phyloP scores from a whole-genome alignment of 768 basidiomycete species.

The Lentinula sp. region DNA sequence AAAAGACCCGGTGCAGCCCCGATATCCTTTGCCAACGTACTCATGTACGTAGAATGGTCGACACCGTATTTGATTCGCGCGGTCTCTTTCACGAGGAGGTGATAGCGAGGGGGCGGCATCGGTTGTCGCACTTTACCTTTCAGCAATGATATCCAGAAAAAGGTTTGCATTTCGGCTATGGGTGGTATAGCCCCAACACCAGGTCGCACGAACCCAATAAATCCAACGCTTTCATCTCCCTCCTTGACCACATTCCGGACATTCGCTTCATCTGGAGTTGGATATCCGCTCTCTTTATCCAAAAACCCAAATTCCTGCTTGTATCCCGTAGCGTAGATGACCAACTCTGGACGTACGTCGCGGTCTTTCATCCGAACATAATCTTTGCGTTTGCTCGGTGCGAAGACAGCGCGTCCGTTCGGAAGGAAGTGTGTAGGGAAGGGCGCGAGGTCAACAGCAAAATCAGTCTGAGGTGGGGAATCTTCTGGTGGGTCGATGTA shows the following conservation, averaged over 20 bases:
- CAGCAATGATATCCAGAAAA: conserved; percentile 50
- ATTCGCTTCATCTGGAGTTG: conserved; percentile 34
- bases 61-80: conserved; percentile 57
- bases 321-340: conserved; percentile 46
- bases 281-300: conserved; percentile 30
- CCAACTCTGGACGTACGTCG: conserved; percentile 39
- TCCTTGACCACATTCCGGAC: conserved; percentile 34
- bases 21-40: conserved; percentile 51
- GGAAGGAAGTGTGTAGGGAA: conserved; percentile 42
- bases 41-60: conserved; percentile 51
- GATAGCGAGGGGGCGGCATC: conserved; percentile 41
- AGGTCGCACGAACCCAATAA: conserved; percentile 53
- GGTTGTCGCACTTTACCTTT: conserved; percentile 36
- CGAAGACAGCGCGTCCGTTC: conserved; percentile 41
- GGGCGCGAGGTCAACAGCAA: conserved; percentile 48
- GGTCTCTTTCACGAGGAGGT: conserved; percentile 43
- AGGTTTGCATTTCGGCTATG: conserved; percentile 54
- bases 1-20: conserved; percentile 44
- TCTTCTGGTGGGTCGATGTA: conserved; percentile 56
- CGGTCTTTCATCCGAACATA: conserved; percentile 30
- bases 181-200: conserved; percentile 57
- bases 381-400: conserved; percentile 34
- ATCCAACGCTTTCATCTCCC: conserved; percentile 42
- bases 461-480: conserved; percentile 34
- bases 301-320: conserved; percentile 37